Percentiles rank a stretch among this genome's conserved stretches.
phyloP scores from a whole-genome alignment of 768 basidiomycete species.

The Fistulinella prunicolor region DNA sequence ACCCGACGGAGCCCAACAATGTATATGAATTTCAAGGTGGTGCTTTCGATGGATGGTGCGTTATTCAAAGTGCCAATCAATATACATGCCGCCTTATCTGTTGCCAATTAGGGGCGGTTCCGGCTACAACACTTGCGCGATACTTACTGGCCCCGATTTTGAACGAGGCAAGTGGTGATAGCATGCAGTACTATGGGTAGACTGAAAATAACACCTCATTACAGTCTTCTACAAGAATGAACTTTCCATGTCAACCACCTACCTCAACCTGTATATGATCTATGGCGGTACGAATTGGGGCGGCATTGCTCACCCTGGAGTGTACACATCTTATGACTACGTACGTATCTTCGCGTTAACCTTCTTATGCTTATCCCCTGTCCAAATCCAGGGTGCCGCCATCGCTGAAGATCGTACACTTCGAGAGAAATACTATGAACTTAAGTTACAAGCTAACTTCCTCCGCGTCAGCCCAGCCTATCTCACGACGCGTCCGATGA shows the following conservation, averaged over 20 bases:
- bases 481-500: slow-evolving; percentile 45
- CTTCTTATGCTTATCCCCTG: background rate
- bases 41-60: slow-evolving; percentile 51
- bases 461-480: slow-evolving; percentile 49
- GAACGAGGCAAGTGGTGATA: slow-evolving; percentile 17
- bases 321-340: slow-evolving; percentile 63
- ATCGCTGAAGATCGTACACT: slow-evolving; percentile 52
- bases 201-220: background rate
- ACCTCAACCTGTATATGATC: slow-evolving; percentile 52
- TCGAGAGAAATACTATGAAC: slow-evolving; percentile 52
- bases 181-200: background rate
- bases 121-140: slow-evolving; percentile 20
- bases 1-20: slow-evolving; percentile 20
- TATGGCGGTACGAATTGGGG: slow-evolving; percentile 69
- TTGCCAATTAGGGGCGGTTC: slow-evolving; percentile 19
- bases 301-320: slow-evolving; percentile 50
- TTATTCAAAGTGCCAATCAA: slow-evolving; percentile 27
- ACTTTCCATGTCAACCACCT: slow-evolving; percentile 13
- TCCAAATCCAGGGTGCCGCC: slow-evolving; percentile 39
- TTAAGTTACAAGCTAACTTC: slow-evolving; percentile 52
- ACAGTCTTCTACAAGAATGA: slow-evolving; percentile 24
- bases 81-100: background rate
- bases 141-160: slow-evolving; percentile 24
- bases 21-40: slow-evolving; percentile 39
- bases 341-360: slow-evolving; percentile 19